These are phyloP conservation scores for Kwoniella dendrophila DNA, from an alignment of 768 basidiomycete species.

Conservation along the genomic window DNA sequence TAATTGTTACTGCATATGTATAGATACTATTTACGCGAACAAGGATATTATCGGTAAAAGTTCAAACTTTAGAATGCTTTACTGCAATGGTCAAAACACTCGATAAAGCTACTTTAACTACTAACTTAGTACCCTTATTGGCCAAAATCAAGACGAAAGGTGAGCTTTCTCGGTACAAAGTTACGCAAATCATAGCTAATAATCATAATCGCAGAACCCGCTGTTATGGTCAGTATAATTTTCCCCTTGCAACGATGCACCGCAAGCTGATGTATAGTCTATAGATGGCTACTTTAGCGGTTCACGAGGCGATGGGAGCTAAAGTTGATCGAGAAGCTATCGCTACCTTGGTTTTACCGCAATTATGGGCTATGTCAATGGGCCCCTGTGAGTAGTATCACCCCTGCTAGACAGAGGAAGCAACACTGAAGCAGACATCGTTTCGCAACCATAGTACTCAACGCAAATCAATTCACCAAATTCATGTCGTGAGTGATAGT, in stretches of 20 bases:
- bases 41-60: conserved; percentile 83
- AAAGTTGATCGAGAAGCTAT: conserved; percentile 93
- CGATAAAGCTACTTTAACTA: conserved; percentile 70
- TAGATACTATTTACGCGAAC: conserved; percentile 96
- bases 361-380: conserved; percentile 96
- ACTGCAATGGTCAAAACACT: conserved; percentile 54
- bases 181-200: background rate
- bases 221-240: conserved; percentile 72
- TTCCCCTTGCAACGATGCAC: background rate
- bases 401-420: background rate
- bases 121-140: conserved; percentile 90
- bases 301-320: conserved; percentile 94
- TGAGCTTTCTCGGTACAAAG: conserved; percentile 15
- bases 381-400: conserved; percentile 70
- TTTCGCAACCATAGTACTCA: conserved; percentile 49
- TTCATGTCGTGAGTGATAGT: conserved; percentile 71
- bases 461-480: conserved; percentile 74
- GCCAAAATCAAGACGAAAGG: conserved; percentile 89
- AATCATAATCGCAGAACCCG: conserved; percentile 64
- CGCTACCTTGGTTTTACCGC: conserved; percentile 81
- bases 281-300: conserved; percentile 81
- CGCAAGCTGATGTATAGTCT: background rate
- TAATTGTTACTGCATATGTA: conserved; percentile 23
- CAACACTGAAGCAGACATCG: background rate
- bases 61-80: conserved; percentile 59